Base-by-base conservation (phyloP, 495 filamentous ascomycete species). In the Aspergillus biplanus region DNA sequence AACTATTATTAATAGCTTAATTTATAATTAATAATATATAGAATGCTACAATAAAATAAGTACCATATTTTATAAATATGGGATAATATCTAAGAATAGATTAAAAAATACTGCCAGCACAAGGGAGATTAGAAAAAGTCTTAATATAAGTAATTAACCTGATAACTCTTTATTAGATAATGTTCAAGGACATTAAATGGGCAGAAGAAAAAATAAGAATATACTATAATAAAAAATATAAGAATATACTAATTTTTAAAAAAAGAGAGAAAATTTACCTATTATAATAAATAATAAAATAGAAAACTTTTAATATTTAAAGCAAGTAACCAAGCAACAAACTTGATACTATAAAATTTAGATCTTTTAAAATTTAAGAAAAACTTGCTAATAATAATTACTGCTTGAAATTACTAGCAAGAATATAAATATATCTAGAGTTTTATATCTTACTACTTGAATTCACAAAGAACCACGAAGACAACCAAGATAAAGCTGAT, bases 261-360 rank as follows among this genome's bases (percentile, higher is more conserved):
- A 59, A 50, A n/a, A n/a, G n/a, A n/a, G n/a, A n/a, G n/a, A 27
- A 37, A 34, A 12, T 50, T 13, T 50, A 59, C 16, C 44, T 56
- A 33, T 27, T 59, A 49, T 59, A 50, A 59, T 59, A 59, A 59
- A 48, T 59, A 49, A 59, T 47, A 48, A 34, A 13, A 49, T 42
- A 59, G 13, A 55, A 33, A 52, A 2, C n/a, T 11, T 52, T 33
- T 55, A 55, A 55, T 33, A 55, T 33, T 33, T 32, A 55, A 55
- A 33, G 5, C 33, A 35, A 55, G 18, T 50, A 50, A 21, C 18
- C 6, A 50, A 50, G 35, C 31, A 56, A 56, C 27, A 56, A 56
- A 44, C 35, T 56, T 21, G 8, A 56, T 56, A 27, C 16, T 56
- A 44, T 56, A 56, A 56, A 56, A 56, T 56, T 42, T 56, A 56